Evolutionary conservation across 345 rosid species (phyloP).

Genomic region (Eutrema yunnanense): DNA sequence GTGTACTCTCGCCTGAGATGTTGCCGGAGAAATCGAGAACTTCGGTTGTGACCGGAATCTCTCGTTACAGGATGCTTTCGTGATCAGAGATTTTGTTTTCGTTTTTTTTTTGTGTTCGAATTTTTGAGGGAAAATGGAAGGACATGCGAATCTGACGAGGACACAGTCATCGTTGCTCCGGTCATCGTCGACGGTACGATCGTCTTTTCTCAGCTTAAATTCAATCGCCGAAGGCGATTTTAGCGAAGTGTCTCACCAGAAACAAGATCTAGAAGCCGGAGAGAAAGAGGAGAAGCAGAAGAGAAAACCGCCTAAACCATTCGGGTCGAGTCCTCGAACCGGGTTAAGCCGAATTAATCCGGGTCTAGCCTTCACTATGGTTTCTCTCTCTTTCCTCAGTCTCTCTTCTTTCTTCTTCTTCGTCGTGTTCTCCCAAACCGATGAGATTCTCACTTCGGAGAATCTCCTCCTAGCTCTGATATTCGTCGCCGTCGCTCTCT

Average conservation of each 20-base stretch:
- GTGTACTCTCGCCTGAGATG: conserved; percentile 33
- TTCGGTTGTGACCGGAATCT: conserved; percentile 37
- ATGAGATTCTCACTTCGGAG: conserved; percentile 70
- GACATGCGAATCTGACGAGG: conserved; percentile 66
- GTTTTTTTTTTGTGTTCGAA: not conserved
- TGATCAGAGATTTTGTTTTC: not conserved
- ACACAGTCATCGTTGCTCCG: conserved; percentile 84
- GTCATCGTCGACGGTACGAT: conserved; percentile 70
- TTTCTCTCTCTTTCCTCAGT: conserved; percentile 43
- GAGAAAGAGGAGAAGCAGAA: conserved; percentile 41
- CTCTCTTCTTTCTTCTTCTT: conserved; percentile 45
- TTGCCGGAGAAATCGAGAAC: conserved; percentile 37
- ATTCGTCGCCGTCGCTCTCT: conserved; percentile 74
- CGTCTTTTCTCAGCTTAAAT: conserved; percentile 71
- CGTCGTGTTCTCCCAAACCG: conserved; percentile 53
- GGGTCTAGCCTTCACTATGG: conserved; percentile 49
- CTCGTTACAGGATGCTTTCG: conserved; percentile 38
- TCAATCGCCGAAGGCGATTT: conserved; percentile 52
- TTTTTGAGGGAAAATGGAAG: conserved; percentile 39
- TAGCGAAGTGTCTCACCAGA: conserved; percentile 11
- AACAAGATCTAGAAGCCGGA: conserved; percentile 28
- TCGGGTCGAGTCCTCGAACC: conserved; percentile 44
- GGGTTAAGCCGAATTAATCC: conserved; percentile 52
- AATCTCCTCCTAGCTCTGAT: conserved; percentile 61
- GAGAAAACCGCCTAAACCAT: conserved; percentile 30